Percentiles rank a stretch among this genome's conserved stretches.
These are phyloP conservation scores for Tolypocladium tropicale DNA, from an alignment of 2,329 filamentous ascomycete species.

Conservation along the genomic window DNA sequence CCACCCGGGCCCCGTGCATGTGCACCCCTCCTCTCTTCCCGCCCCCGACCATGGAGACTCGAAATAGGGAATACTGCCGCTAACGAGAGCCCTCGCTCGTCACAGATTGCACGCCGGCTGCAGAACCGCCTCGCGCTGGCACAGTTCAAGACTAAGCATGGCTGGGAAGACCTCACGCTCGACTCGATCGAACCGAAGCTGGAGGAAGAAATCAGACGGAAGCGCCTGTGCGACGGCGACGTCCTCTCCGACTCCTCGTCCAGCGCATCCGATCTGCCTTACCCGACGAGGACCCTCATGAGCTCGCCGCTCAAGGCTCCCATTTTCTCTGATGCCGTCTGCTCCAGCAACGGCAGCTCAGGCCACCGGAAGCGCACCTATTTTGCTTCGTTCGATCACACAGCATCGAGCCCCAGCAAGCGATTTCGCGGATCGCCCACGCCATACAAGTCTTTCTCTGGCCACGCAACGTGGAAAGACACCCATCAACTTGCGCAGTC, in stretches of 20 bases:
- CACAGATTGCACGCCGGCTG: slow-evolving; percentile 80
- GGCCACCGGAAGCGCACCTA: slow-evolving; percentile 57
- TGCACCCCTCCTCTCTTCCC: not conserved
- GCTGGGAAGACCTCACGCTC: slow-evolving; percentile 83
- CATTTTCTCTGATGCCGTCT: slow-evolving; percentile 75
- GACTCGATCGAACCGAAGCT: slow-evolving; percentile 78
- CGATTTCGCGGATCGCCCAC: slow-evolving; percentile 56
- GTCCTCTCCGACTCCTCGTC: slow-evolving; percentile 81
- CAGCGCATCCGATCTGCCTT: slow-evolving; percentile 67
- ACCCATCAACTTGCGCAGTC: slow-evolving; percentile 71
- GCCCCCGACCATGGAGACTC: not conserved
- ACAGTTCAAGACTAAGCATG: slow-evolving; percentile 94
- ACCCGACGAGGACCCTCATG: slow-evolving; percentile 58
- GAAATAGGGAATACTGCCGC: not conserved
- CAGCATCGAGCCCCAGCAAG: slow-evolving; percentile 51
- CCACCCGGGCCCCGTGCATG: not conserved
- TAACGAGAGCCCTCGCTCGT: not conserved
- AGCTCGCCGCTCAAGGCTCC: slow-evolving; percentile 78
- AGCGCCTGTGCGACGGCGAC: slow-evolving; percentile 60
- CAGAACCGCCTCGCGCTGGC: slow-evolving; percentile 92
- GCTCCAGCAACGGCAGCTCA: slow-evolving; percentile 57
- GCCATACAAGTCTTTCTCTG: slow-evolving; percentile 44
- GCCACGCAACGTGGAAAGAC: slow-evolving; percentile 62
- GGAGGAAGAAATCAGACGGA: slow-evolving; percentile 67
- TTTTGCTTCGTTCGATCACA: slow-evolving; percentile 45